Conservation (phyloP, 83 land plant species). For the Diphasiastrum complanatum region DNA sequence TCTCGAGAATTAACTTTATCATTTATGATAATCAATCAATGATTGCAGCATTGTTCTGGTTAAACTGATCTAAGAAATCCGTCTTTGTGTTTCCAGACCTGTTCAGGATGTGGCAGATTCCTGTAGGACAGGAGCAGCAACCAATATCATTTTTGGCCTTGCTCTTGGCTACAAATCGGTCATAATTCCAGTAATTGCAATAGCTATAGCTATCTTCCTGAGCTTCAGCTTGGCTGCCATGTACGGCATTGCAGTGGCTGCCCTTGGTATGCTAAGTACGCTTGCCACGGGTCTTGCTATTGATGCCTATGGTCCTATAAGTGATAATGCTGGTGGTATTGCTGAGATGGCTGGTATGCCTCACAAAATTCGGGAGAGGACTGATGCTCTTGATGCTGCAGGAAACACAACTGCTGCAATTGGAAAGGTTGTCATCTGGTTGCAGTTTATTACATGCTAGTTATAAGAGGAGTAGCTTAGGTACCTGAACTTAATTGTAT, state of each 20-base stretch:
- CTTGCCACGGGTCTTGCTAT: conserved; percentile 72
- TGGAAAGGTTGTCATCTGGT: conserved; percentile 46
- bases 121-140: conserved; percentile 77
- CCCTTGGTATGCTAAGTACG: conserved; percentile 83
- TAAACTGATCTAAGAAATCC: background rate
- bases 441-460: background rate
- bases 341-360: conserved; percentile 88
- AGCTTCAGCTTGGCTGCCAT: conserved; percentile 71
- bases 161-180: conserved; percentile 82
- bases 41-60: background rate
- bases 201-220: conserved; percentile 59
- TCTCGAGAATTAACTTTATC: background rate
- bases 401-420: conserved; percentile 89
- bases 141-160: conserved; percentile 72
- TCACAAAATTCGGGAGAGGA: conserved; percentile 63
- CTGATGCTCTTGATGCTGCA: conserved; percentile 83
- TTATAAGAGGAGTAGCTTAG: background rate
- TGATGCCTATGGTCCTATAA: conserved; percentile 84
- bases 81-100: conserved; percentile 55
- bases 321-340: conserved; percentile 92
- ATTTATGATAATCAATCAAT: background rate
- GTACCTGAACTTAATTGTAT: background rate
- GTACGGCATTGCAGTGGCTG: conserved; percentile 83
- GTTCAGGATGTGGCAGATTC: conserved; percentile 78
- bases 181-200: conserved; percentile 68